A percentile compares a stretch with the other conserved stretches of the same genome.
phyloP scores from a whole-genome alignment of 1,284 basidiomycete species.

The Cerrena zonata region DNA sequence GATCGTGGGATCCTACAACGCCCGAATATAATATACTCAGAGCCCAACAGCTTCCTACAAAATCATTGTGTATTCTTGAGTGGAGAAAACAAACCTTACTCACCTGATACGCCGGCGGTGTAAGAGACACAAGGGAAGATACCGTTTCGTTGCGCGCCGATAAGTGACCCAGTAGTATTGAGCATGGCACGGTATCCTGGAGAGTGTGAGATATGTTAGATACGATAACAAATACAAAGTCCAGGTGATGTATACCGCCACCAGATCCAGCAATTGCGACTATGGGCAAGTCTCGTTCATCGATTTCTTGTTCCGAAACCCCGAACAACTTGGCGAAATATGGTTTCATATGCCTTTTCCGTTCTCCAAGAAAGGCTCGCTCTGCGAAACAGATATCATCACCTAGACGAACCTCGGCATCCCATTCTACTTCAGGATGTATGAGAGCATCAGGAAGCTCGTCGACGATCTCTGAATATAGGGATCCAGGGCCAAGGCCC shows the following conservation, averaged over 20 bases:
- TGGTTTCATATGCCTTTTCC: slow-evolving; percentile 27
- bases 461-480: slow-evolving; percentile 31
- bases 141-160: slow-evolving; percentile 29
- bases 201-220: background rate
- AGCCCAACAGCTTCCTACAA: slow-evolving; percentile 33
- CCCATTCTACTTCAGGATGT: slow-evolving; percentile 38
- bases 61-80: background rate
- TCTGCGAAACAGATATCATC: slow-evolving; percentile 34
- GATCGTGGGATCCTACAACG: slow-evolving; percentile 26
- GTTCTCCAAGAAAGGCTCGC: slow-evolving; percentile 31
- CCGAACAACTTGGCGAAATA: slow-evolving; percentile 33
- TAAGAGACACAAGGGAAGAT: slow-evolving; percentile 33
- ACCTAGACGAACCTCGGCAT: slow-evolving; percentile 34
- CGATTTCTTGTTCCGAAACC: slow-evolving; percentile 30
- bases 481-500: slow-evolving; percentile 31
- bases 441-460: slow-evolving; percentile 22
- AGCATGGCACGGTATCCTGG: slow-evolving; percentile 36
- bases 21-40: slow-evolving; percentile 35
- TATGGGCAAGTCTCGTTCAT: slow-evolving; percentile 36
- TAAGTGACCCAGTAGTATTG: slow-evolving; percentile 35
- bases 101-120: slow-evolving; percentile 36
- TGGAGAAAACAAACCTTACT: background rate
- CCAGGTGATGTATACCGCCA: slow-evolving; percentile 25
- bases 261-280: slow-evolving; percentile 38
- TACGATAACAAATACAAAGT: background rate